Base-by-base conservation (phyloP, 768 basidiomycete species). In the Sporobolomyces pararoseus region DNA sequence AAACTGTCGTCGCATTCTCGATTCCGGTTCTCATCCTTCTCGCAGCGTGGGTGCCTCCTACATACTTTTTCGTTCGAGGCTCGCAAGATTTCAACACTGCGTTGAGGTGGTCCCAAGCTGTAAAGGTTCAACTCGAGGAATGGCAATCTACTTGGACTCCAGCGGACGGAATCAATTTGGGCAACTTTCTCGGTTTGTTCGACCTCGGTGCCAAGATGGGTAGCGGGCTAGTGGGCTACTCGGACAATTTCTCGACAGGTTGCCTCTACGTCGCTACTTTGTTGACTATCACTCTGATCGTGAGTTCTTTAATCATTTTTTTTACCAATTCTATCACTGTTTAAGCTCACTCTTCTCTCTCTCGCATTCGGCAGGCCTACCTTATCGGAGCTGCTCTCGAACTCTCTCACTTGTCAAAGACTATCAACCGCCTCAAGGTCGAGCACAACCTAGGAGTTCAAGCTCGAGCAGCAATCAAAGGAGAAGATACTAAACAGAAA, bases 341-440 rank as follows among this genome's bases (percentile, higher is more conserved):
- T n/a, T 39, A 25, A 34, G 35, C 7, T 44, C n/a, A 21, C 35
- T 39, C 55, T 44, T 42, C 14, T 16, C 10, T 34, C 21, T 4
- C 4, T 16, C 16, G 23, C 25, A 9, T n/a, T 13, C 4, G 2
- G 19, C 51, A 72, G 71, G 27, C 54, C 37, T 73, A 73, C 63
- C 27, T 68, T 31, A 14, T 66, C 49, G 71, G 57, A 19, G 52
- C 63, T 5, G 39, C 19, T 3, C 67, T 63, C 59, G 68, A 69
- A 23, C 39, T 66, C 25, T 3, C 49, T 2, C 66, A 67, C n/a
- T 52, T 72, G 27, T 12, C 23, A 7, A 7, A 17, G 4, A 63
- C 66, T 2, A 52, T 66, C 50, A 1, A 19, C 19, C 55, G 55
- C 3, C 37, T 58, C 35, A 58, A 58, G 55, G n/a, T 44, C n/a